Percentiles rank a stretch among this genome's conserved stretches.
These are phyloP conservation scores for Alternaria sp. DNA, from an alignment of 2,329 filamentous ascomycete genomes.

Conservation along the genomic window DNA sequence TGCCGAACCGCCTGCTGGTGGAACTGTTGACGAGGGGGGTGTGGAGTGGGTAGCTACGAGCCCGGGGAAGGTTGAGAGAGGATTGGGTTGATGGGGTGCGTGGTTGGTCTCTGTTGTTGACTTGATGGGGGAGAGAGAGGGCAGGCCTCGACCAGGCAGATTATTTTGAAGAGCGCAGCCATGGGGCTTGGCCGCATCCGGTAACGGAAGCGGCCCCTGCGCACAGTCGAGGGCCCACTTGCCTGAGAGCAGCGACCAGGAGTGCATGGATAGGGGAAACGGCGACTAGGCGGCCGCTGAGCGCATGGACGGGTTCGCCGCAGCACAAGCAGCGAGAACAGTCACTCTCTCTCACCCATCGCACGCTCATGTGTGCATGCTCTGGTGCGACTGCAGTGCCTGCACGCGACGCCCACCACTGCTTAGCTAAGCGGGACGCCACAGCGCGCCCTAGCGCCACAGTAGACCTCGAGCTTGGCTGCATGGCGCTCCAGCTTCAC, in stretches of 20 bases:
- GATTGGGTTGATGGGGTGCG: conserved; percentile 38
- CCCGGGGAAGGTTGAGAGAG: conserved; percentile 45
- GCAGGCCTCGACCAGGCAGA: conserved; percentile 17
- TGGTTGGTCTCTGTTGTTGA: conserved; percentile 40
- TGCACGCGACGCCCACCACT: background rate
- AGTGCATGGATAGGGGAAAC: conserved; percentile 13
- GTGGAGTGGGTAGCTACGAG: conserved; percentile 59
- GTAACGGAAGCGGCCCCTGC: conserved; percentile 35
- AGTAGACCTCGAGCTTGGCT: background rate
- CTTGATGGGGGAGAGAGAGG: conserved; percentile 42
- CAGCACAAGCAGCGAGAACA: background rate
- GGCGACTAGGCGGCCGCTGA: background rate
- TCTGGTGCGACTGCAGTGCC: background rate
- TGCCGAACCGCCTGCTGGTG: conserved; percentile 57
- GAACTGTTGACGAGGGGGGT: conserved; percentile 60
- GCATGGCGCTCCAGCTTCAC: conserved; percentile 7
- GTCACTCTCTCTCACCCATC: background rate
- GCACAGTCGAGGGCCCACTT: conserved; percentile 26
- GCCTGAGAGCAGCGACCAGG: conserved; percentile 21
- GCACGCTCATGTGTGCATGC: background rate
- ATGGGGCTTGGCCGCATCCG: conserved; percentile 32
- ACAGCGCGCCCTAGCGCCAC: conserved; percentile 4
- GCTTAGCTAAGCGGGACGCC: conserved; percentile 5
- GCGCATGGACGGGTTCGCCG: background rate
- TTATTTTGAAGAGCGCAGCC: conserved; percentile 22